Evolutionary conservation across 2,329 filamentous ascomycete species (phyloP), one percentile per base, ranked within the genome.

Genomic region (Didymella keratinophila): DNA sequence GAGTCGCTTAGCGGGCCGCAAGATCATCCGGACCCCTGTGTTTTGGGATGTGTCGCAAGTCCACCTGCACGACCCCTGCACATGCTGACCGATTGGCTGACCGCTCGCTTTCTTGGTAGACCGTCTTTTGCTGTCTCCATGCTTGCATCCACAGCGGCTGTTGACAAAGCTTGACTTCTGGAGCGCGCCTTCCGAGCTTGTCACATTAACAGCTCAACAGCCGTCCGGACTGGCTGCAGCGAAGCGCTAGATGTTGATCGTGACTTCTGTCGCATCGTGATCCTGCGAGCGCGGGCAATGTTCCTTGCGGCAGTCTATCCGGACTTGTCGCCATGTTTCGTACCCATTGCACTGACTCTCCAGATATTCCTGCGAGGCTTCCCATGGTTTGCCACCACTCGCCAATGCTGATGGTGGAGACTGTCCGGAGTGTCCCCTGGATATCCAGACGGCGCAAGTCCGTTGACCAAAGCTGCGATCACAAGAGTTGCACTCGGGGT

Each of bases 1-100:
- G 34, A 55, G 59, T 73, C 71, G 72, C 70, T 73, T 67, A 69
- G 56, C 64, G 51, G 63, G 42, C 60, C 68, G 66, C 50, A 14
- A 42, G 44, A 66, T 61, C 60, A 51, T 63, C 62, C 59, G 59
- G 49, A 54, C 68, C 68, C 66, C 65, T 58, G 70, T 66, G 72
- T 72, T 68, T 74, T 67, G 67, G 48, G 60, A 36, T 36, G 45
- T 59, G 72, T 75, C 72, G 71, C 70, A 75, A 56, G 46, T 72
- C 61, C 30, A 37, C 34, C 39, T 23, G 18, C 1, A 28, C 14
- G 37, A 67, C 52, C 70, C 67, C 61, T 65, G 72, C 52, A 14
- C 16, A 23, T 21, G 34, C 16, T 41, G 60, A 39, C 62, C 67
- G 52, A 75, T 75, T 76, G 73, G 73, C 62, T 57, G 60, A 43